A percentile compares a stretch with the other conserved stretches of the same genome.
These are phyloP conservation scores for Populus hybrid DNA, from an alignment of 441 rosid genomes.

Conservation along the genomic window DNA sequence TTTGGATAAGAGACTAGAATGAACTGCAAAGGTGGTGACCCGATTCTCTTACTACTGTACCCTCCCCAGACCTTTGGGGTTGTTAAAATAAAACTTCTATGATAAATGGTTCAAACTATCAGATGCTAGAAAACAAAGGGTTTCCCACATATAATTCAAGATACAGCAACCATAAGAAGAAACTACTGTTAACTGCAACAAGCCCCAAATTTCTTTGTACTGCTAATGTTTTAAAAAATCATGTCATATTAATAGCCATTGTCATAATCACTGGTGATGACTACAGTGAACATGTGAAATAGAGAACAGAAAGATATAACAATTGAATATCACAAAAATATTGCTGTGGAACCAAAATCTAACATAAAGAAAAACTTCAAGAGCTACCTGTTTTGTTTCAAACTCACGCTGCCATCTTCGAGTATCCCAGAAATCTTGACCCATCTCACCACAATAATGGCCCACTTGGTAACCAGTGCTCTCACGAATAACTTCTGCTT, in stretches of 20 bases:
- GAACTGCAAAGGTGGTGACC: not conserved
- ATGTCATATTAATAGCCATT: not conserved
- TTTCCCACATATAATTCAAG: not conserved
- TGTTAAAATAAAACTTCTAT: not conserved
- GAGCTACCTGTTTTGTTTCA: constrained; percentile 81
- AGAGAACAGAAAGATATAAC: not conserved
- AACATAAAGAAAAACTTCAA: constrained; percentile 11
- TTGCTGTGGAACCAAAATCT: not conserved
- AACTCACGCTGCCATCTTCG: constrained; percentile 98
- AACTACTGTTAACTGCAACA: not conserved
- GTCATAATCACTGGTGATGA: not conserved
- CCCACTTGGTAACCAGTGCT: constrained; percentile 80
- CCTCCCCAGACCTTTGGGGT: not conserved
- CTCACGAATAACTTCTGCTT: constrained; percentile 96
- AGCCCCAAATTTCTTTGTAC: not conserved
- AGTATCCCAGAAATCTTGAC: constrained; percentile 98
- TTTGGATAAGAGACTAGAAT: not conserved
- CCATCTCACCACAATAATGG: constrained; percentile 99
- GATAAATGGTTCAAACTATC: not conserved
- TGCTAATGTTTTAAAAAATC: not conserved
- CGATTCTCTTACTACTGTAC: not conserved
- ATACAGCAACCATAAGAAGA: not conserved
- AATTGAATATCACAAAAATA: not conserved
- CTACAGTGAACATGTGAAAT: not conserved
- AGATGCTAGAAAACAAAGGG: not conserved